Evolutionary conservation across 2,329 filamentous ascomycete genomes (phyloP), one percentile per base, ranked within the genome.

Genomic region (Hymenoscyphus linearis): DNA sequence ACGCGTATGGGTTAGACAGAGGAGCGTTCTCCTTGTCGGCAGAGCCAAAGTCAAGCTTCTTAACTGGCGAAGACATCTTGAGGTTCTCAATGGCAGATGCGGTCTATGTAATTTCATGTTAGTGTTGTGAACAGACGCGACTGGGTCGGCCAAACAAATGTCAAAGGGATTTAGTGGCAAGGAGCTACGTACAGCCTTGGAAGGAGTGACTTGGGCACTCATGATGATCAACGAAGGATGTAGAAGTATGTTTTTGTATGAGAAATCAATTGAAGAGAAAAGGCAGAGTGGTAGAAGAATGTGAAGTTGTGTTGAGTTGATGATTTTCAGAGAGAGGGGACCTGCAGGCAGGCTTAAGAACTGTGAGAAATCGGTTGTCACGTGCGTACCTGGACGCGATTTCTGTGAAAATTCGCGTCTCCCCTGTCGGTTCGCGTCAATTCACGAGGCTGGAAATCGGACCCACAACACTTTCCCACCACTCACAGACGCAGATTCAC

Each of bases 11-110:
- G 64, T 81, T 78, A 2, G 31, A 31, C 2, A 31, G 2, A 31
- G 31, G 31, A 9, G 31, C 31, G 79, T 96, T 96, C 80, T 96
- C 93, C 80, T 96, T 96, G 80, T 91, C 83, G 62, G 82, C 82
- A 59, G 80, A 74, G 67, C 82, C 78, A 75, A 96, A 91, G 80
- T 89, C 82, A 68, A 95, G 85, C 84, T 96, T 96, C 88, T 96
- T 96, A 66, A 89, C 79, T 53, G 93, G 92, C 0, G 91, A 95
- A 70, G 96, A 90, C 86, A 97, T 96, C 79, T 93, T 96, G 76
- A 98, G 83, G 70, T 85, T 86, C 77, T 95, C 87, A 73, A 98
- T 88, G 71, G 87, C 91, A 72, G 90, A 87, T 72, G 92, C 90
- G 80, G 89, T 89, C 93, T 98, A 74, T 66, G 54, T 56, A 55